Percentiles rank a stretch among this genome's conserved stretches.
These are phyloP conservation scores for Aspergillus pseudoviridinutans DNA, from an alignment of 2,329 filamentous ascomycete genomes.

Conservation along the genomic window DNA sequence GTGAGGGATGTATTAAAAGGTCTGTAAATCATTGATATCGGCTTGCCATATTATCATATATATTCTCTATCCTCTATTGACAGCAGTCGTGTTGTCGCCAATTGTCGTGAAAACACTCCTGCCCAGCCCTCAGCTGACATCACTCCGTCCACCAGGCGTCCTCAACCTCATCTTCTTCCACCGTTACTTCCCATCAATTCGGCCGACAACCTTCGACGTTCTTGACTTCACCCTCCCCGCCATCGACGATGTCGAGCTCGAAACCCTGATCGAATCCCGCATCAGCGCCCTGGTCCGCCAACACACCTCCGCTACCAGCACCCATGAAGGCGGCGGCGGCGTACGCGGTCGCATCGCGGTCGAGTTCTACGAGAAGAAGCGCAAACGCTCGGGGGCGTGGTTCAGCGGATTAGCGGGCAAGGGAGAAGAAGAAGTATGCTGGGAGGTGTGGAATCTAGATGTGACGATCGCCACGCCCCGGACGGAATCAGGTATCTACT, in stretches of 20 bases:
- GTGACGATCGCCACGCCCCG: slow-evolving; percentile 87
- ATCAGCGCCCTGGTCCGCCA: slow-evolving; percentile 75
- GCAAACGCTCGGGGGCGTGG: slow-evolving; percentile 72
- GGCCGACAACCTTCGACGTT: slow-evolving; percentile 79
- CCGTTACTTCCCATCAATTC: slow-evolving; percentile 86
- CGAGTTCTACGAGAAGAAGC: slow-evolving; percentile 91
- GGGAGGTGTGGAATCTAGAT: slow-evolving; percentile 93
- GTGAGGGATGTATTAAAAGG: slow-evolving; percentile 93
- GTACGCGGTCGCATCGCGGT: slow-evolving; percentile 76
- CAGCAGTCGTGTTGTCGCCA: not conserved
- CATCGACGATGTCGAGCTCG: slow-evolving; percentile 84
- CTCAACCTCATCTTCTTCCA: slow-evolving; percentile 99
- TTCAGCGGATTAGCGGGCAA: slow-evolving; percentile 53
- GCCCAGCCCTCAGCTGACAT: not conserved
- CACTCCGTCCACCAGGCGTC: slow-evolving; percentile 57
- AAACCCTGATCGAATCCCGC: slow-evolving; percentile 88
- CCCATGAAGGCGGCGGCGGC: slow-evolving; percentile 48
- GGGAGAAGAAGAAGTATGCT: slow-evolving; percentile 89
- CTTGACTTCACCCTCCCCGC: slow-evolving; percentile 86
- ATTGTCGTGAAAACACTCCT: not conserved
- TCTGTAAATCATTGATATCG: slow-evolving; percentile 35
- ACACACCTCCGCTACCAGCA: slow-evolving; percentile 59
- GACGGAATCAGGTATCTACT: slow-evolving; percentile 70
- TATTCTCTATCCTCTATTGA: not conserved
- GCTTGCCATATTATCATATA: not conserved